Evolutionary conservation across 2,329 filamentous ascomycete species (phyloP), one percentile per base, ranked within the genome.

Genomic region (Botrytis byssoidea): DNA sequence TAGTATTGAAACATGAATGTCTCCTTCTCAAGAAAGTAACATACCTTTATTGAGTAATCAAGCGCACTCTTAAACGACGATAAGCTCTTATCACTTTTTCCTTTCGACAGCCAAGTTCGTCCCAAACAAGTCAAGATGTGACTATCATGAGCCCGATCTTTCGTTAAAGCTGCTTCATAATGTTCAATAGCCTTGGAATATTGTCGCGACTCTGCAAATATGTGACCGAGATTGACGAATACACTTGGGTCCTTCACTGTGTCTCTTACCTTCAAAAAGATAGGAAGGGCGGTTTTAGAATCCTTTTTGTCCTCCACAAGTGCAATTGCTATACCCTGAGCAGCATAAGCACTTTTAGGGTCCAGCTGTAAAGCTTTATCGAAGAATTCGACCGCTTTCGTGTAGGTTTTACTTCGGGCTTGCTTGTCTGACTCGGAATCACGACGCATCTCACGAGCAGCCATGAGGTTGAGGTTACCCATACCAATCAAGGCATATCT

Each of bases 321-420:
- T 14, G 95, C 95, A 80, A 99, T 98, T 22, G 93, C 96, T 77
- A 99, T 90, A 75, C 97, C 96, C 81, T 99, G 96, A 2, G 96
- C 96, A 12, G 97, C 97, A 81, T 97, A 97, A 0, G 96, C 95
- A 78, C 98, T 99, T 84, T 92, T 94, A 0, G 94, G 91, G 80
- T 99, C 96, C n/a, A 99, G 85, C 76, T 97, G 94, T 35, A 99
- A 85, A 7, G 95, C 95, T 84, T 99, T 99, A 82, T 98, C 96
- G 79, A 98, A 99, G 83, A 99, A 99, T 81, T 99, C 97, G 18
- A 98, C 95, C 0, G 96, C 95, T 77, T 95, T 94, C 81, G 91
- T 90, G 81, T 98, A 99, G 75, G 90, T 92, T 78, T 92, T 93
- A 73, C 91, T 92, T 71, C 95, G 91, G 85, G 97, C 97, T 79